phyloP scores from a whole-genome alignment of 176 grass and related monocot genomes.

The Tillandsia fasciculata region DNA sequence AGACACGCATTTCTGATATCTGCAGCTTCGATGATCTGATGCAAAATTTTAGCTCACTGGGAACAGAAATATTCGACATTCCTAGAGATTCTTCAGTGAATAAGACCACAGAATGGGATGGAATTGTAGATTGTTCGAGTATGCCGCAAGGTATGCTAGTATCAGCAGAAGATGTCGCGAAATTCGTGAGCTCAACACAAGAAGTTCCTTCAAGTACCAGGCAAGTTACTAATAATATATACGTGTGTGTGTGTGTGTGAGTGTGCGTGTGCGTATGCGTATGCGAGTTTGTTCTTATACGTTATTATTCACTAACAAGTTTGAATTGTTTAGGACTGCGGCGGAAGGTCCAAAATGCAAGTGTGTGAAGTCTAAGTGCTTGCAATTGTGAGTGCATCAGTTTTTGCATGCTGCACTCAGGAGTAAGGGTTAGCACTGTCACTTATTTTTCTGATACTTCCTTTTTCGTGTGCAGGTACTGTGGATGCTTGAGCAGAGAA shows the following conservation, averaged over 20 bases:
- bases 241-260: background rate
- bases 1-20: no score
- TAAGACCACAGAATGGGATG: no score
- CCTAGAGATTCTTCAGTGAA: no score
- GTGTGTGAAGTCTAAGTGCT: background rate
- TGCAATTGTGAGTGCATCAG: background rate
- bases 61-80: no score
- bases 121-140: no score
- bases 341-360: background rate
- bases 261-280: background rate
- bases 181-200: no score
- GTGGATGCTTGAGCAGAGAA: background rate
- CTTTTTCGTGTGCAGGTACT: slow-evolving; percentile 10
- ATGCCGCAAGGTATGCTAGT: no score
- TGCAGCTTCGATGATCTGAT: no score
- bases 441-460: background rate
- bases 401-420: background rate
- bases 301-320: background rate
- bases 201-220: no score
- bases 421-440: background rate
- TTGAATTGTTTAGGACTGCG: background rate
- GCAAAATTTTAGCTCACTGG: no score
- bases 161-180: no score
- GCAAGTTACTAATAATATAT: background rate
- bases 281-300: background rate